phyloP scores from a whole-genome alignment of 306 rosid species.

The Oxytropis ochrocephala region DNA sequence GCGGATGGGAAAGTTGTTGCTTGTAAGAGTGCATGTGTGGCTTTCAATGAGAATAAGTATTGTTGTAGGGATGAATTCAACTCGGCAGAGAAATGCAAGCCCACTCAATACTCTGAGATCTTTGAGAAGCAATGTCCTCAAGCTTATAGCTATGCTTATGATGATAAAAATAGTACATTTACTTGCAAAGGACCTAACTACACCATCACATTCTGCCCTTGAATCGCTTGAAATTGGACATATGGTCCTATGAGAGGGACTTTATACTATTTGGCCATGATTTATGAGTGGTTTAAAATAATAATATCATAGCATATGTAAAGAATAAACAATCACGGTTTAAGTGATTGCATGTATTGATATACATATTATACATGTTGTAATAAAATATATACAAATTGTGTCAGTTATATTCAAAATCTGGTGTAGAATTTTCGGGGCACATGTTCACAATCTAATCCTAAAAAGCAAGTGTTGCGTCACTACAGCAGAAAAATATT shows the following conservation, averaged over 20 bases:
- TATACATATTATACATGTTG: not conserved
- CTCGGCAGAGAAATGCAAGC: slow-evolving; percentile 32
- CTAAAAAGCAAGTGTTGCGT: no score
- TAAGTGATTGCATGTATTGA: not conserved
- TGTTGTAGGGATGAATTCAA: slow-evolving; percentile 39
- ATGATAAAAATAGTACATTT: slow-evolving; percentile 42
- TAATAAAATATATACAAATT: no score
- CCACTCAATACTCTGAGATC: slow-evolving; percentile 35
- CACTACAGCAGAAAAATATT: no score
- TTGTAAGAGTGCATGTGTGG: slow-evolving; percentile 64
- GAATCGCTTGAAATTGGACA: not conserved
- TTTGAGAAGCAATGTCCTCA: slow-evolving; percentile 53
- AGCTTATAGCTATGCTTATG: slow-evolving; percentile 72
- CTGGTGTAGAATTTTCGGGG: no score
- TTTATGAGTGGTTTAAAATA: not conserved
- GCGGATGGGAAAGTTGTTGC: slow-evolving; percentile 34
- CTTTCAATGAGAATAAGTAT: slow-evolving; percentile 32
- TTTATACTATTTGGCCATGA: not conserved
- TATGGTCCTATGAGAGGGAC: not conserved
- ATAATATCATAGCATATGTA: not conserved
- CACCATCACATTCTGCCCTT: slow-evolving; percentile 52
- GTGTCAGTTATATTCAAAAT: not conserved
- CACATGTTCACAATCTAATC: no score
- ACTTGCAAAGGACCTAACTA: slow-evolving; percentile 55
- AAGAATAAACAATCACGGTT: slow-evolving; percentile 16